Conservation (phyloP, 768 basidiomycete species). For the Agrocybe chaxingu region DNA sequence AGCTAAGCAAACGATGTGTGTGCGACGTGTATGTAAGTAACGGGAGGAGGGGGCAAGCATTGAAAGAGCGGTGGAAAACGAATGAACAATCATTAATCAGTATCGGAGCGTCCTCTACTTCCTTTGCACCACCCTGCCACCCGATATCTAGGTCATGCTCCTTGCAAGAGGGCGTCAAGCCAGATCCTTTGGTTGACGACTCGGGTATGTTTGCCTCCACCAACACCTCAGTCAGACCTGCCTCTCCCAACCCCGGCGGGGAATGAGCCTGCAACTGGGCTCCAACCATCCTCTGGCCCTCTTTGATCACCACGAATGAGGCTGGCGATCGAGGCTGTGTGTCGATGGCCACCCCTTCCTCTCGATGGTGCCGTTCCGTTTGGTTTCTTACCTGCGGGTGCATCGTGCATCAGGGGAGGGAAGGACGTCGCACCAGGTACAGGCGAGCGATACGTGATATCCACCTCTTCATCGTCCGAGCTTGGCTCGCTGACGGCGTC, state of each 20-base stretch:
- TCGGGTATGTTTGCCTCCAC: too few relatives aligned
- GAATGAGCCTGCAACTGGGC: slow-evolving; percentile 60
- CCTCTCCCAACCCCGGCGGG: slow-evolving; percentile 8
- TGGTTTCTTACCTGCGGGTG: slow-evolving; percentile 10
- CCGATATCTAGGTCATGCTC: too few relatives aligned
- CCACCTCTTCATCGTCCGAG: slow-evolving; percentile 64
- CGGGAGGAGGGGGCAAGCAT: too few relatives aligned
- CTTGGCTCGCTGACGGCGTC: slow-evolving; percentile 47
- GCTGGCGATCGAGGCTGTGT: slow-evolving; percentile 84
- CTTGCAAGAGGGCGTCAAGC: too few relatives aligned
- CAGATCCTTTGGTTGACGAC: too few relatives aligned
- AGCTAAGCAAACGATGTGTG: too few relatives aligned
- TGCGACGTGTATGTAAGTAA: too few relatives aligned
- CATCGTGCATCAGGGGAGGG: slow-evolving; percentile 12
- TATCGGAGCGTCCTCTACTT: too few relatives aligned
- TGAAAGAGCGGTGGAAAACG: too few relatives aligned
- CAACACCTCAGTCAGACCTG: not conserved
- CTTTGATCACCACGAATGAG: slow-evolving; percentile 75
- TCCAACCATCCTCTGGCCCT: slow-evolving; percentile 79
- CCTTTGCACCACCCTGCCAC: too few relatives aligned
- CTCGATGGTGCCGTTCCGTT: slow-evolving; percentile 16
- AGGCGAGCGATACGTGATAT: slow-evolving; percentile 71
- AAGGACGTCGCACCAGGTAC: slow-evolving; percentile 31
- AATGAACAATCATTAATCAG: too few relatives aligned
- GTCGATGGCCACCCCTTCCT: slow-evolving; percentile 52